Evolutionary conservation across 1,284 basidiomycete genomes (phyloP), one percentile per base, ranked within the genome.

Genomic region (Tylopilus orsonianus): DNA sequence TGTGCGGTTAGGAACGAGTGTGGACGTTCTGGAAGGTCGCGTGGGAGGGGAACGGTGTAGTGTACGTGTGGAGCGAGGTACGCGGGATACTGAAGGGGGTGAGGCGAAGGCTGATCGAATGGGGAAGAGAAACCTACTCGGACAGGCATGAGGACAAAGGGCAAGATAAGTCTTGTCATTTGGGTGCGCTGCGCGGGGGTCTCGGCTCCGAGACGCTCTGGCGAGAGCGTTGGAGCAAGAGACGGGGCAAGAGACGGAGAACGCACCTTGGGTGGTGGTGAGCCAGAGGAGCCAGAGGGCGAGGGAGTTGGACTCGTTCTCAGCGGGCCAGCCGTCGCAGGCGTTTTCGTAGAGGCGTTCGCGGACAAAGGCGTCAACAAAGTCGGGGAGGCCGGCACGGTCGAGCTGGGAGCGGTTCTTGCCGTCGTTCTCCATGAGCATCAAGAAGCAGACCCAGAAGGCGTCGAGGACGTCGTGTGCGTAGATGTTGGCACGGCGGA

Each of bases 341-440:
- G 33, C 19, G 39, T 68, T 56, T 27, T 76, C 71, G 68, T 75
- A 75, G 19, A 85, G 65, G 8, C 73, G 69, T 19, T 57, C 55
- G 32, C 71, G 69, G 29, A 84, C 65, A 52, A 75, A 79, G 0
- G 52, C 32, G 44, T 77, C 71, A n/a, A 79, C 70, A 47, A 80
- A 78, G 9, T 54, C 52, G 32, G 73, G 69, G 6, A 81, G 66
- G 8, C 75, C 73, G 0, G 76, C 81, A 39, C 69, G 70, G 44
- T 77, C 70, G 41, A 91, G 75, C 62, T 86, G 85, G 3, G 60
- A 65, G 22, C 75, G 67, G 62, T 92, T 92, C 66, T 78, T 80
- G 26, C 85, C 87, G 63, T 92, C 84, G 71, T 88, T 85, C 60
- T 91, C 89, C 7, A 81, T 67, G 57, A 87, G 64, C 77, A 91